A percentile compares a stretch with the other conserved stretches of the same genome.
Evolutionary conservation across 495 filamentous ascomycete species (phyloP).

Genomic region (Xylaria flabelliformis): DNA sequence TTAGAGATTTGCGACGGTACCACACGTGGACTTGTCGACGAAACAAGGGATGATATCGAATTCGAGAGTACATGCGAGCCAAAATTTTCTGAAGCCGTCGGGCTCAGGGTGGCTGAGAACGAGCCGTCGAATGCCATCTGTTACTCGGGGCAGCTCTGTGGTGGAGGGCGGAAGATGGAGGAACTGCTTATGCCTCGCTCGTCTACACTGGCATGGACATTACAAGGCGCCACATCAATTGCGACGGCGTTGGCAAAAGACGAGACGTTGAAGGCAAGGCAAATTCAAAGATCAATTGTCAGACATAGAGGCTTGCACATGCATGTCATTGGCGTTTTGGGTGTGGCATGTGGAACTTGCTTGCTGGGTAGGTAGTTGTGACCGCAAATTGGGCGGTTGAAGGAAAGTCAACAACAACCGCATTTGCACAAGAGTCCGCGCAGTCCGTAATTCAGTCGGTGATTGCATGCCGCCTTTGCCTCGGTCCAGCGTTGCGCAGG

Average conservation of each 20-base stretch:
- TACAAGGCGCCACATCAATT: conserved; percentile 24
- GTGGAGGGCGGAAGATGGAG: conserved; percentile 11
- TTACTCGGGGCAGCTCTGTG: not conserved
- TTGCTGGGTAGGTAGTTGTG: conserved; percentile 4
- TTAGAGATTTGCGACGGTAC: conserved; percentile 73
- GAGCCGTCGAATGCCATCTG: conserved; percentile 51
- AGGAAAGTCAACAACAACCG: conserved; percentile 24
- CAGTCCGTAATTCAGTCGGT: conserved; percentile 1
- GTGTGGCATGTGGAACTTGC: conserved; percentile 38
- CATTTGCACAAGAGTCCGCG: not conserved
- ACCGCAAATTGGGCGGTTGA: conserved; percentile 33
- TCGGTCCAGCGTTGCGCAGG: conserved; percentile 33
- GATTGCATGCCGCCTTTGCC: conserved; percentile 31
- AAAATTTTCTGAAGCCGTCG: conserved; percentile 37
- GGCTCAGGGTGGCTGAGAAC: conserved; percentile 46
- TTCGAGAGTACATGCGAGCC: conserved; percentile 50
- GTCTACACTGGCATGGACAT: conserved; percentile 30
- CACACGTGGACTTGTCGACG: conserved; percentile 59
- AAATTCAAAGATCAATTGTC: conserved; percentile 15
- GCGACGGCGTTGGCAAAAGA: conserved; percentile 1
- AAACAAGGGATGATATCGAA: conserved; percentile 55
- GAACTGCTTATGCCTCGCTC: conserved; percentile 20
- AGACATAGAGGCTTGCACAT: conserved; percentile 24
- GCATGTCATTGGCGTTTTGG: conserved; percentile 11
- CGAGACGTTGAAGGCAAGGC: conserved; percentile 19